A percentile compares a stretch with the other conserved stretches of the same genome.
These are phyloP conservation scores for Chloroidium sp. DNA, from an alignment of 163 green algal species.

Conservation along the genomic window DNA sequence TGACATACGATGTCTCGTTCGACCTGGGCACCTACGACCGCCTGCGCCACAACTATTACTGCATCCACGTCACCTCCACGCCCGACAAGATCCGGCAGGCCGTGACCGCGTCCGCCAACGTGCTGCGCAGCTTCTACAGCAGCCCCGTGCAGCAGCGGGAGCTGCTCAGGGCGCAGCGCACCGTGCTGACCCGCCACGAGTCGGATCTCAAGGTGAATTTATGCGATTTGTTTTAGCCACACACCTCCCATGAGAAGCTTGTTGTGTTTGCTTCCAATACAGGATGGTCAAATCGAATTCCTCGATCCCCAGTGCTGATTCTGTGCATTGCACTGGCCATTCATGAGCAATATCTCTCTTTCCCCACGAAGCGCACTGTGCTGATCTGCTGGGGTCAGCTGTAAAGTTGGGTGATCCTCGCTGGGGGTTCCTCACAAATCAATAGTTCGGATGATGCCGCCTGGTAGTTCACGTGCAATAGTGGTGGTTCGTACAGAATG, in stretches of 20 bases:
- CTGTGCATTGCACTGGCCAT: too few species aligned
- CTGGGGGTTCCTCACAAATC: background rate
- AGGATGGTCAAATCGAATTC: too few species aligned
- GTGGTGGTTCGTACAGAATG: background rate
- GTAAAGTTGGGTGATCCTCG: too few species aligned
- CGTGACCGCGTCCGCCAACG: constrained; percentile 64
- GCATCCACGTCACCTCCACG: constrained; percentile 86
- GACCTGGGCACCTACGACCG: constrained; percentile 76
- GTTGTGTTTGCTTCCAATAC: too few species aligned
- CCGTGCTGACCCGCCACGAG: constrained; percentile 91
- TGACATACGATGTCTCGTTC: constrained; percentile 99
- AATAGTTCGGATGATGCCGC: background rate
- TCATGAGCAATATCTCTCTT: too few species aligned
- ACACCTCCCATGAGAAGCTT: too few species aligned
- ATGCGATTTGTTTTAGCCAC: too few species aligned
- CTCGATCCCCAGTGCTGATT: too few species aligned
- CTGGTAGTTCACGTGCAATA: background rate
- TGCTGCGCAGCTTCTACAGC: constrained; percentile 63
- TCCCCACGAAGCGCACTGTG: too few species aligned
- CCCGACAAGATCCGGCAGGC: constrained; percentile 92
- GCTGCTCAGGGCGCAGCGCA: constrained; percentile 65
- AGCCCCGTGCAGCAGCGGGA: constrained; percentile 61
- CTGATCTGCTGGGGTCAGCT: too few species aligned
- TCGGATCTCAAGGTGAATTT: constrained; percentile 76
- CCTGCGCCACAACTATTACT: constrained; percentile 65